Base-by-base conservation (phyloP, 176 grass and related monocot species). In the Tillandsia fasciculata region DNA sequence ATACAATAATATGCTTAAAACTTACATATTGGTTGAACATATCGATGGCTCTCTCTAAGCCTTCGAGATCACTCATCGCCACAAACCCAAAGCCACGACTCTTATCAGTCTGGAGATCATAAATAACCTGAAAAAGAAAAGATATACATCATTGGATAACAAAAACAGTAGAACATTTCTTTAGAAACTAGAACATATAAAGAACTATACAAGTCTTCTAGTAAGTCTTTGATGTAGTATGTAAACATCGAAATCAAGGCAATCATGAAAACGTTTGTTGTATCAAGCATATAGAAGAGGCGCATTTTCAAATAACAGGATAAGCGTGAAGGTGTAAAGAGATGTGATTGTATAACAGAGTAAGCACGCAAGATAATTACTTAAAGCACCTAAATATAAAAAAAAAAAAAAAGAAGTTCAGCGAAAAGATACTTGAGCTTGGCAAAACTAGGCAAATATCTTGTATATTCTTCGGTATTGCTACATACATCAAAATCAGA, bases 61-160 rank as follows among this genome's bases (percentile, higher is more conserved):
- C 66, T 68, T 68, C 66, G 10, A 50, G 12, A 48, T 33, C 20
- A 10, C 26, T 48, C 66, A 68, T 50, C 29, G 66, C 49, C 66
- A 68, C 66, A 49, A 68, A 68, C 42, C 66, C 66, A 49, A 68
- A 68, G 29, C 66, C 66, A 68, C 66, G 66, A 51, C 66, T 68
- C 18, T 68, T 28, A 17, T 68, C 66, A 50, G 66, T 68, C 28
- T 68, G 66, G 14, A 28, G 66, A 68, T 68, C 48, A 49, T 68
- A 68, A 68, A 68, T 68, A 33, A 68, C 66, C 66, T 68, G 29
- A 4, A 68, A 13, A 54, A 54, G 3, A 54, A 3, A 12, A 24
- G 1, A 24, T 24, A 24, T 24, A 24, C 1, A 24, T 54, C 15
- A 11, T 54, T 15, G 15, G 11, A 12, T 15, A 54, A 13, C 10